Base-by-base conservation (phyloP, 352 stramenopile species). In the Pythium rhizo-oryzae region DNA sequence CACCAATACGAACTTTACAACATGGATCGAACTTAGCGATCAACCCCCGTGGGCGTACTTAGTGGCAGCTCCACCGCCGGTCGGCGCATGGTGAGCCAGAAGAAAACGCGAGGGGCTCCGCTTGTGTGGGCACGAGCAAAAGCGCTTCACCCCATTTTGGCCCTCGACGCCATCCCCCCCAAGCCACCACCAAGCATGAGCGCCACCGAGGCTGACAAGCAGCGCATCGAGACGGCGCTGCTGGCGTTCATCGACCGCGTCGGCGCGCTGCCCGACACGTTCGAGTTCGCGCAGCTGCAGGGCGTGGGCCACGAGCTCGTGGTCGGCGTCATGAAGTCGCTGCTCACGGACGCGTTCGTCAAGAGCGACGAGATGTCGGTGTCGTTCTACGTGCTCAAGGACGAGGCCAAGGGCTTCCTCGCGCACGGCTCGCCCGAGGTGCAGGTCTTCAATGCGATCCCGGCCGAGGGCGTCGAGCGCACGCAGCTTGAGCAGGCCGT, bases 301-400 rank as follows among this genome's bases (percentile, higher is more conserved):
- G 82, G 78, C 23, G 68, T 99, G 19, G 84, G 97, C 65, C 97
- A 99, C 77, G 88, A 97, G 59, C 72, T 91, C 56, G 85, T 99
- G 23, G 91, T 99, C 58, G 97, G 97, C 55, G 86, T 97, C 39
- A 94, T 98, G 79, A 99, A 99, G 82, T 98, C 91, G 62, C 85
- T 99, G 53, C 79, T 97, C 39, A 90, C 82, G 37, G 97, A 99
- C 75, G 84, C 86, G 33, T 98, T 97, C 68, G 88, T 99, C 33
- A 69, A 74, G 23, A 90, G 89, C 41, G 69, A 88, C 39, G 87
- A 96, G 73, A 66, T 86, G 50, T 80, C 80, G 21, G 89, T 87
- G 30, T 96, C 87, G 47, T 99, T 98, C 78, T 99, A 96, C 80
- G 82, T 93, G 56, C 85, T 99, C 33, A 97, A 94, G 25, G 84